Base-by-base conservation (phyloP, 441 rosid genomes). In the Biscutella laevigata region DNA sequence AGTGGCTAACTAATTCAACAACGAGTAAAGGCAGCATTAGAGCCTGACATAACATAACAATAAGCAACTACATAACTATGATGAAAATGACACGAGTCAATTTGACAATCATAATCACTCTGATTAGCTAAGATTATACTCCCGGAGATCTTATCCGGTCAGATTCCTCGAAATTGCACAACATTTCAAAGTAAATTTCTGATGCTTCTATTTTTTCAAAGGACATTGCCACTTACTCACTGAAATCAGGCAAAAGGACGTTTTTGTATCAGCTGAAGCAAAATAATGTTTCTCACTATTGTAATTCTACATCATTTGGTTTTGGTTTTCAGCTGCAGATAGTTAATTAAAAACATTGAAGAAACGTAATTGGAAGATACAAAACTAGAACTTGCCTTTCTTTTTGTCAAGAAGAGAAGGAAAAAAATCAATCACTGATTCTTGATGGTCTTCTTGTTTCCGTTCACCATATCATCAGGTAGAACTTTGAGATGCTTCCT, bases 401-500 rank as follows among this genome's bases (percentile, higher is more conserved):
- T n/a, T 13, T 14, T 50, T 0, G 0, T 6, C 4, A 15, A 8
- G 2, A 38, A 16, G 15, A 32, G 9, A 20, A 34, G 32, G 16
- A 3, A 14, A 5, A 11, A 2, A 6, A n/a, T n/a, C n/a, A 16
- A 19, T 7, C 49, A 56, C 43, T 46, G 12, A 33, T 1, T 29
- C 3, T 6, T 39, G 34, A 11, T 17, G 1, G 37, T 48, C 64
- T 42, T 62, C 56, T 50, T 61, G 21, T 29, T 28, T 17, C 48
- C 50, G 13, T 44, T 64, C 12, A 78, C 1, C 4, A 74, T 16
- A 29, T 77, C 83, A 19, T 91, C 94, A 43, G 96, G 85, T 41
- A 87, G 74, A 57, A 77, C 69, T 68, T 81, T 82, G 16, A 91
- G 96, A 61, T 71, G 71, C 56, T 91, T 91, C 79, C 79, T 83